These are phyloP conservation scores for Enterospora canceri DNA, from an alignment of 371 early-diverging fungal genomes.

Conservation along the genomic window DNA sequence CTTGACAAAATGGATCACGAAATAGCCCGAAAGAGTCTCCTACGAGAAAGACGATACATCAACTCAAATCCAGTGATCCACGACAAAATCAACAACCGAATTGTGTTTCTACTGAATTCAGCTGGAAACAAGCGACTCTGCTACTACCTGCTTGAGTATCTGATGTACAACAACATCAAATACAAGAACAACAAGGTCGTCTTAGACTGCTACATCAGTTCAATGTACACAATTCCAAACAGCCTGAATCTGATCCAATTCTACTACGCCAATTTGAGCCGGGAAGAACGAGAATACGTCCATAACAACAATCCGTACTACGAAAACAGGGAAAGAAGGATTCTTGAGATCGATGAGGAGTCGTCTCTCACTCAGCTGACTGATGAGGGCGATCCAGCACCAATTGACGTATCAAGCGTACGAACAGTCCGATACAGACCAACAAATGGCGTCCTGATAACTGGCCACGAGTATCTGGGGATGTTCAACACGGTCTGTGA, in stretches of 20 bases:
- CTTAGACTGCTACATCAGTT: not conserved
- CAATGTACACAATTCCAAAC: not conserved
- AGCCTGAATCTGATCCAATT: not conserved
- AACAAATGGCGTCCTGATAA: not conserved
- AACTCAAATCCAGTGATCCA: not conserved
- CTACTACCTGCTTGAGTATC: constrained; percentile 3
- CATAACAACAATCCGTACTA: not conserved
- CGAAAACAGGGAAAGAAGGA: not conserved
- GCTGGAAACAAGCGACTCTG: not conserved
- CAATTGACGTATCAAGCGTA: not conserved
- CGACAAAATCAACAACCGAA: not conserved
- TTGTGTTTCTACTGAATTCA: not conserved
- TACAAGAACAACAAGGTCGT: constrained; percentile 2
- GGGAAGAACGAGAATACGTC: not conserved
- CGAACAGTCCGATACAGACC: not conserved
- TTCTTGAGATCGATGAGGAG: not conserved
- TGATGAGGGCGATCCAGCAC: not conserved
- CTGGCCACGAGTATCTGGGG: not conserved
- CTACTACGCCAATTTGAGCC: not conserved
- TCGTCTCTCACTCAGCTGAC: not conserved
- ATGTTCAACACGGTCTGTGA: not conserved
- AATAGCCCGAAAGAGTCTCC: not conserved
- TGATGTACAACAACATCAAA: not conserved
- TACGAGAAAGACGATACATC: not conserved
- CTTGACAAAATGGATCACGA: not conserved